phyloP scores from a whole-genome alignment of 371 early-diverging fungal species.

The Mortierella sp. region DNA sequence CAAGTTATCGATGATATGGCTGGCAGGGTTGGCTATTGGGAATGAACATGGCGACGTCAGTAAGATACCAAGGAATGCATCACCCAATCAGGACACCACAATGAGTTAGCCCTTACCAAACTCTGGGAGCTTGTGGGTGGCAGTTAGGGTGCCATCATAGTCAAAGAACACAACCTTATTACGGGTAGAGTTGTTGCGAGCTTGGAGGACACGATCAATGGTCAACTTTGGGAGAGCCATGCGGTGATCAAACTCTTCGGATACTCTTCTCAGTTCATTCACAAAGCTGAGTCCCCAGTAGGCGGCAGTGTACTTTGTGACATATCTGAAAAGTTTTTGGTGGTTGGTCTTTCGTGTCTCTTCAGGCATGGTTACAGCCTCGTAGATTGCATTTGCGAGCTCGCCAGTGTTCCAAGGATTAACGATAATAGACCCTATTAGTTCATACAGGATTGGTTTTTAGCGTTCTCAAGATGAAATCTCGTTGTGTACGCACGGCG shows the following conservation, averaged over 20 bases:
- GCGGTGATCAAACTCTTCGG: conserved; percentile 70
- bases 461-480: too few species aligned
- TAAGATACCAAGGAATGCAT: background rate
- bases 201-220: conserved; percentile 55
- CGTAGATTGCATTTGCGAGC: conserved; percentile 88
- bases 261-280: conserved; percentile 73
- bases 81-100: too few species aligned
- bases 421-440: conserved; percentile 88
- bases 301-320: conserved; percentile 97
- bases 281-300: conserved; percentile 98
- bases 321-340: conserved; percentile 92
- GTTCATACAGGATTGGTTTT: too few species aligned
- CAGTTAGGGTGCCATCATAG: conserved; percentile 95
- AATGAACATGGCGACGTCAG: background rate
- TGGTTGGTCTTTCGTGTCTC: conserved; percentile 85
- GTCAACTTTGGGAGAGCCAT: conserved; percentile 76
- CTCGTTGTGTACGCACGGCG: too few species aligned
- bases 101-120: conserved; percentile 67
- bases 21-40: conserved; percentile 71
- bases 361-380: conserved; percentile 93
- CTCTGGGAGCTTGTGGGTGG: conserved; percentile 87
- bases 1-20: conserved; percentile 73
- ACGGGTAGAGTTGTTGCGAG: conserved; percentile 56
- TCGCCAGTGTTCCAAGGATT: conserved; percentile 99
- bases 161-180: conserved; percentile 87